Percentiles rank a stretch among this genome's conserved stretches.
Conservation (phyloP, 2,329 filamentous ascomycete genomes). For the Scopulariopsis brevicaulis region DNA sequence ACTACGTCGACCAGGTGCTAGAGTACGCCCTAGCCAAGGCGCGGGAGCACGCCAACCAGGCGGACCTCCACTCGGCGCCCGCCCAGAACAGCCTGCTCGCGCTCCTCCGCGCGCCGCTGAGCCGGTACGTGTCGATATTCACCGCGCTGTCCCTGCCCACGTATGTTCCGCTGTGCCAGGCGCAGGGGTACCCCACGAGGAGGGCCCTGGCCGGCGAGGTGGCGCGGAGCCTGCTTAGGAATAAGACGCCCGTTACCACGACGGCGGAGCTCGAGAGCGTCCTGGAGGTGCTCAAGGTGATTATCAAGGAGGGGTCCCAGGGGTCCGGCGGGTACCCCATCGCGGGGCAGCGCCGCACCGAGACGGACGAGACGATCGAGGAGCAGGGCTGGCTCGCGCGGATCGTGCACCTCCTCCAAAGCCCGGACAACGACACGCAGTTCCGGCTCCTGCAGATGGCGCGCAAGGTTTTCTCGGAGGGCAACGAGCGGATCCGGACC, state of each 20-base stretch:
- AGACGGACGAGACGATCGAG: slow-evolving; percentile 96
- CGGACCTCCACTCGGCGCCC: slow-evolving; percentile 81
- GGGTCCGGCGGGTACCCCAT: slow-evolving; percentile 75
- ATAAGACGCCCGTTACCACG: slow-evolving; percentile 69
- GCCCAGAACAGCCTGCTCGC: slow-evolving; percentile 84
- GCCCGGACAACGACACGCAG: slow-evolving; percentile 81
- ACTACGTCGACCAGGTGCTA: slow-evolving; percentile 92
- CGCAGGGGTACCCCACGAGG: slow-evolving; percentile 86
- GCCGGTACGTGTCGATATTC: slow-evolving; percentile 86
- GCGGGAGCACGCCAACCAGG: slow-evolving; percentile 79
- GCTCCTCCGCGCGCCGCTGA: slow-evolving; percentile 81
- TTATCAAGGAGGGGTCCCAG: slow-evolving; percentile 89
- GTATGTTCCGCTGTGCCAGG: slow-evolving; percentile 80
- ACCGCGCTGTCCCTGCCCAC: slow-evolving; percentile 90
- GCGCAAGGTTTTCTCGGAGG: slow-evolving; percentile 77
- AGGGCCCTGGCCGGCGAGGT: slow-evolving; percentile 86
- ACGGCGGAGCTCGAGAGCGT: slow-evolving; percentile 77
- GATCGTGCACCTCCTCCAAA: slow-evolving; percentile 78
- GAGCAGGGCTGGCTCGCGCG: slow-evolving; percentile 96
- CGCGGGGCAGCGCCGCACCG: slow-evolving; percentile 63
- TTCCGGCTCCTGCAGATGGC: slow-evolving; percentile 86
- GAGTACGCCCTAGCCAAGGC: slow-evolving; percentile 82
- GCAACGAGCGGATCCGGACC: slow-evolving; percentile 90
- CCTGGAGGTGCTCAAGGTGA: slow-evolving; percentile 74
- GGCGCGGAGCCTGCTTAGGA: slow-evolving; percentile 68